Conservation (phyloP, 352 stramenopile genomes). For the Pythium phragmiticola region DNA sequence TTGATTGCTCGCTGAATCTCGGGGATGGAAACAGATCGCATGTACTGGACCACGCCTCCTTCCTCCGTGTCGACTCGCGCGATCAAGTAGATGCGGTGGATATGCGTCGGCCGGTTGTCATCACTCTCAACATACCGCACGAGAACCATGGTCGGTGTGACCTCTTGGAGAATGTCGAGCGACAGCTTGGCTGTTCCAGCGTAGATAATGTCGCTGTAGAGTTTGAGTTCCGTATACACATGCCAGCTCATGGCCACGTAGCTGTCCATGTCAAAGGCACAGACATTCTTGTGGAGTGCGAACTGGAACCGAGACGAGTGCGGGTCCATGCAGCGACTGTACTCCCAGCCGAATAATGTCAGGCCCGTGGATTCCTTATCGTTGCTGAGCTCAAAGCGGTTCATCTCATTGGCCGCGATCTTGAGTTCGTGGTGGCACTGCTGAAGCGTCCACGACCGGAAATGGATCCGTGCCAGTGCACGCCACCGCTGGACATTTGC, state of each 20-base stretch:
- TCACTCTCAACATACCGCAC: not conserved
- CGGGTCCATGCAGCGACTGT: constrained; percentile 7
- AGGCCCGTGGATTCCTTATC: constrained; percentile 8
- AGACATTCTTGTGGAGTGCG: constrained; percentile 12
- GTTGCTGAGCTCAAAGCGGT: not conserved
- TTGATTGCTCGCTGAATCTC: not conserved
- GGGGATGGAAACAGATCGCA: not conserved
- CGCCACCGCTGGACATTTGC: not conserved
- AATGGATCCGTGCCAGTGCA: constrained; percentile 1
- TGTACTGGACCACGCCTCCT: not conserved
- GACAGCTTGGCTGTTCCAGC: not conserved
- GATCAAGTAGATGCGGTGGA: not conserved
- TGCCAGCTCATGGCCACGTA: constrained; percentile 5
- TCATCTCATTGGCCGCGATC: not conserved
- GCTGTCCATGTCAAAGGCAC: constrained; percentile 3
- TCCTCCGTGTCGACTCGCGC: not conserved
- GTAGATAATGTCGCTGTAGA: not conserved
- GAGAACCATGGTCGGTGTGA: not conserved
- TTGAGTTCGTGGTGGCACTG: constrained; percentile 1
- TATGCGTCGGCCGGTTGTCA: not conserved
- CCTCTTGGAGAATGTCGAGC: constrained; percentile 1
- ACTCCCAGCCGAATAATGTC: constrained; percentile 17
- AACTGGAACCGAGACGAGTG: constrained; percentile 12
- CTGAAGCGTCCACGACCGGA: not conserved
- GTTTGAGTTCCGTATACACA: not conserved